Evolutionary conservation across 1,139 yeast genomes (phyloP), one percentile per base, ranked within the genome.

Genomic region (Dujonia santamariae): DNA sequence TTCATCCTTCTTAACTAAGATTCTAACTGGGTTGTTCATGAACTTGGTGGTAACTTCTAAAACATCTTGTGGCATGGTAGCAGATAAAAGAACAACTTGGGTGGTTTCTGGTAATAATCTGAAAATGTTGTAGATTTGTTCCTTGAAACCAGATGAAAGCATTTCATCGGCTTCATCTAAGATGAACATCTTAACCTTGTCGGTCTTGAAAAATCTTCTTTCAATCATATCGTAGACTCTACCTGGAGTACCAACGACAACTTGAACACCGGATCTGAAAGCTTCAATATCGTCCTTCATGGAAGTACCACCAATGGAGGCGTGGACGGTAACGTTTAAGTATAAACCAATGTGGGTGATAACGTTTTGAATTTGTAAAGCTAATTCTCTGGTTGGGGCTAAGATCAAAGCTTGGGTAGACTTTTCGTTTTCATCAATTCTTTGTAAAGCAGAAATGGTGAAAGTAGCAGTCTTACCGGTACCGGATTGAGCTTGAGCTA

Each of bases 391-490:
- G 65, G 98, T 92, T 63, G 98, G 98, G 45, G 97, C 95, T 63
- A 92, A 78, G 59, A 92, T 88, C 67, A 92, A 78, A 54, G 97
- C 97, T 75, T 85, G 95, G 54, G 94, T 87, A 59, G 82, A 66
- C 69, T 81, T 80, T 60, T 77, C 75, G 59, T 62, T 73, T 58
- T 72, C 80, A 64, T 87, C 95, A 53, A 88, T 83, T 78, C 88
- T 85, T 77, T 90, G 96, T 66, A 92, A 78, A 55, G 95, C 92
- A 55, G 96, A 85, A 56, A 92, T 90, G 64, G 97, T 84, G 81
- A 92, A 92, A 50, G 98, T 92, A 59, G 97, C 98, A 46, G 98
- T 92, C 77, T 92, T 92, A 82, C 98, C 98, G 49, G 98, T 92
- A 82, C 98, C 98, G 37, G 97, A 90, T 78, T 92, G 98, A 52